phyloP scores from a whole-genome alignment of 1,284 basidiomycete genomes.

The Anthracocystis walkeri region DNA sequence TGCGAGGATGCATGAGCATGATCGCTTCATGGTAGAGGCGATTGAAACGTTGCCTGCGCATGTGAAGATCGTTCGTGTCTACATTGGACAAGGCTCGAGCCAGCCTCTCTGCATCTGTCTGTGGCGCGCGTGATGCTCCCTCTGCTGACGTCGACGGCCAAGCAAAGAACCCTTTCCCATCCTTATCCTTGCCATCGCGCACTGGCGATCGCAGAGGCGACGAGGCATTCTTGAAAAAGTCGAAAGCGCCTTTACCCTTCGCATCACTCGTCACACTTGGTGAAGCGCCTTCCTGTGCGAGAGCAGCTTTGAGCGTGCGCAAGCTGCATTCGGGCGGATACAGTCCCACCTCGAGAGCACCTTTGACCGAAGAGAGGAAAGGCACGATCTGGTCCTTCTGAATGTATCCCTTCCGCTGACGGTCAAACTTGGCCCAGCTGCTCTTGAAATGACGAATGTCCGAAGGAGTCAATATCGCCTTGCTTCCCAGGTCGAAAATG shows the following conservation, averaged over 20 bases:
- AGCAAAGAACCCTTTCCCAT: slow-evolving; percentile 22
- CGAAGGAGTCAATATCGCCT: slow-evolving; percentile 84
- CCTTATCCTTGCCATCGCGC: slow-evolving; percentile 22
- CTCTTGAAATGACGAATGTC: slow-evolving; percentile 81
- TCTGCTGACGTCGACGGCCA: slow-evolving; percentile 31
- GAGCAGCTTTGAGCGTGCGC: slow-evolving; percentile 31
- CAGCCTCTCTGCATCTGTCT: slow-evolving; percentile 41
- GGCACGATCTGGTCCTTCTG: slow-evolving; percentile 78
- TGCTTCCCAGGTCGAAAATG: slow-evolving; percentile 90
- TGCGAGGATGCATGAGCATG: slow-evolving; percentile 73
- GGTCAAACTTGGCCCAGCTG: slow-evolving; percentile 87
- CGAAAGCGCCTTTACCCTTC: slow-evolving; percentile 31
- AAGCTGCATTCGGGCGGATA: slow-evolving; percentile 54
- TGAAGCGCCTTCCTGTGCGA: slow-evolving; percentile 5
- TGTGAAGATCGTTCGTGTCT: slow-evolving; percentile 53
- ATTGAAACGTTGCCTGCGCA: slow-evolving; percentile 61
- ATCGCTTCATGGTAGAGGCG: slow-evolving; percentile 65
- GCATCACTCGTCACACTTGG: slow-evolving; percentile 15
- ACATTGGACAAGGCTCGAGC: slow-evolving; percentile 28
- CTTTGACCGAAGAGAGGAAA: slow-evolving; percentile 75
- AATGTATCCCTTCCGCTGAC: slow-evolving; percentile 82
- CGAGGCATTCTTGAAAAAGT: slow-evolving; percentile 36
- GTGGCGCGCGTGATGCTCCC: slow-evolving; percentile 1
- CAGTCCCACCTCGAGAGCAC: slow-evolving; percentile 60
- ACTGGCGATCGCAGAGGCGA: slow-evolving; percentile 40